Percentiles rank a stretch among this genome's conserved stretches.
phyloP scores from a whole-genome alignment of 2,329 filamentous ascomycete species.

The Neurospora crassa region DNA sequence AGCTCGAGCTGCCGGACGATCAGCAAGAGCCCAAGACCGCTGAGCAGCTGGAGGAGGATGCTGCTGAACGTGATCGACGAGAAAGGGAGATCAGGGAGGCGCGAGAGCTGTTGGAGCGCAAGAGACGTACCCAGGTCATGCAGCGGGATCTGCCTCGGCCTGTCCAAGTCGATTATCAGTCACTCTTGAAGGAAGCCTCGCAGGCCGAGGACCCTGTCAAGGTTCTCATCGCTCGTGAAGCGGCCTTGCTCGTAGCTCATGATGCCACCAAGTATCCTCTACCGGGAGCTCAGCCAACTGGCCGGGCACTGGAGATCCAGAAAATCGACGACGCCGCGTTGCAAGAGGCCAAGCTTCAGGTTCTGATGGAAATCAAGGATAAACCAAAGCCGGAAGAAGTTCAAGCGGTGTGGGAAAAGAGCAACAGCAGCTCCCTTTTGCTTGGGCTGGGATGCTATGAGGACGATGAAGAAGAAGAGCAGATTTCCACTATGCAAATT shows the following conservation, averaged over 20 bases:
- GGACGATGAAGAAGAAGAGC: slow-evolving; percentile 64
- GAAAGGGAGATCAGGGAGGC: slow-evolving; percentile 66
- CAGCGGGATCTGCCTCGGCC: slow-evolving; percentile 77
- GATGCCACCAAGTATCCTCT: slow-evolving; percentile 70
- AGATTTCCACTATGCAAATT: slow-evolving; percentile 50
- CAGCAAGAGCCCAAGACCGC: slow-evolving; percentile 46
- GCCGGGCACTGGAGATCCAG: slow-evolving; percentile 49
- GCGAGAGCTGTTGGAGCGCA: slow-evolving; percentile 60
- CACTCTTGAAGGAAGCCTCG: slow-evolving; percentile 54
- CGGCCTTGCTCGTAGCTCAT: slow-evolving; percentile 68
- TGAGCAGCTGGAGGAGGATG: slow-evolving; percentile 47
- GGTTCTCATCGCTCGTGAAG: slow-evolving; percentile 64
- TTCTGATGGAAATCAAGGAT: slow-evolving; percentile 58
- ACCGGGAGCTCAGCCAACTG: slow-evolving; percentile 49
- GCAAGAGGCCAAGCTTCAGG: slow-evolving; percentile 64
- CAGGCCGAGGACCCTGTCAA: slow-evolving; percentile 54
- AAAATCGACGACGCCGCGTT: slow-evolving; percentile 62
- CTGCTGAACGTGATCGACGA: slow-evolving; percentile 67
- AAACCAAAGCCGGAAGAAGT: slow-evolving; percentile 40
- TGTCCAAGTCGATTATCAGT: slow-evolving; percentile 57
- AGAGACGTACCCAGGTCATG: slow-evolving; percentile 81
- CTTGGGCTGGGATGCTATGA: slow-evolving; percentile 75
- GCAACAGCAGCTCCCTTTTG: slow-evolving; percentile 48
- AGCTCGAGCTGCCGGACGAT: slow-evolving; percentile 84
- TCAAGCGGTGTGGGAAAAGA: slow-evolving; percentile 42